A percentile compares a stretch with the other conserved stretches of the same genome.
These are phyloP conservation scores for Linum trigynum DNA, from an alignment of 345 rosid genomes.

Conservation along the genomic window DNA sequence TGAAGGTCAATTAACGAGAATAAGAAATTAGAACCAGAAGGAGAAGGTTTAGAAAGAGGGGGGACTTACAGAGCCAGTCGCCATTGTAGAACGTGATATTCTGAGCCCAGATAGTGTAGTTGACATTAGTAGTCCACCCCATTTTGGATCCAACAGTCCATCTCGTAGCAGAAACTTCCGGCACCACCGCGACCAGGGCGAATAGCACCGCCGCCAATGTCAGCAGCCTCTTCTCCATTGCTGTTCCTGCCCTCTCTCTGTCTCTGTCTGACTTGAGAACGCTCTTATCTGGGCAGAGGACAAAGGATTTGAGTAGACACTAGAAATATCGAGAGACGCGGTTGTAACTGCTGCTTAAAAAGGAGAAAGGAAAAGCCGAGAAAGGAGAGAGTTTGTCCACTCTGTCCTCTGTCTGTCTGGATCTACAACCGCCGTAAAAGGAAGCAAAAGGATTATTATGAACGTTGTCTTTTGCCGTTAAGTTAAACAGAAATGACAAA, in stretches of 20 bases:
- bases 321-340: not conserved
- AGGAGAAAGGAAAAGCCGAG: too few relatives aligned
- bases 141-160: constrained; percentile 6
- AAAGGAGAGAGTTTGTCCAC: too few relatives aligned
- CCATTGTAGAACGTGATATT: constrained; percentile 6
- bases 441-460: too few relatives aligned
- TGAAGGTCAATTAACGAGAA: not conserved
- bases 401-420: too few relatives aligned
- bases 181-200: not conserved
- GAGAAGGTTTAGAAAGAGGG: constrained; percentile 3
- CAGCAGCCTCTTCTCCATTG: not conserved
- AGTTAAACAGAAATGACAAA: too few relatives aligned
- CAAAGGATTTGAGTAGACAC: not conserved
- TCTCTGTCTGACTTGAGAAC: not conserved
- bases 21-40: not conserved
- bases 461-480: too few relatives aligned
- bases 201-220: not conserved
- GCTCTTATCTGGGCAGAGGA: not conserved
- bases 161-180: constrained; percentile 1
- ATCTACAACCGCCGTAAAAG: too few relatives aligned
- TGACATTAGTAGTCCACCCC: constrained; percentile 12
- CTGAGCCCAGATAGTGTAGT: constrained; percentile 10
- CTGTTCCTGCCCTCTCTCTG: not conserved
- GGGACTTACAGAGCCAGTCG: constrained; percentile 12
- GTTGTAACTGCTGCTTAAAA: too few relatives aligned